Base-by-base conservation (phyloP, 108 stramenopile species). In the Conticribra guillardii region DNA sequence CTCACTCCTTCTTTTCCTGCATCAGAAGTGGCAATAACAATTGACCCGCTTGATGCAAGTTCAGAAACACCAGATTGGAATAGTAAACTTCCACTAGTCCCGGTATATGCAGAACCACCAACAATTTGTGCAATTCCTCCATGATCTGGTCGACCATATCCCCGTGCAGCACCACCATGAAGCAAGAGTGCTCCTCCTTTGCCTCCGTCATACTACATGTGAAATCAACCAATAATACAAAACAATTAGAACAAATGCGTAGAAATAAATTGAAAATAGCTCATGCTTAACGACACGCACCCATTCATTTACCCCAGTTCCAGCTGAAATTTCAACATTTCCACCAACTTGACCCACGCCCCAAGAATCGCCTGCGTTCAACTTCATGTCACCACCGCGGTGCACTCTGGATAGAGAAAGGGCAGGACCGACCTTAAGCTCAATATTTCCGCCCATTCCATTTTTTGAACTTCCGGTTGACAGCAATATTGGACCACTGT, bases 1-100 rank as follows among this genome's bases (percentile, higher is more conserved):
- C 50, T 64, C 23, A 64, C 63, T 1, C 63, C 63, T 4, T 24
- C 63, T 2, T 14, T 14, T 2, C 63, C 63, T 18, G 63, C 63
- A 29, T 64, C 63, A 22, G 74, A 32, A 31, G 74, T 76, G 29
- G 68, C 60, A 56, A 76, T 64, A 7, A 54, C 74, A 65, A 46
- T 21, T 49, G 28, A 14, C 46, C 72, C 72, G 29, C 54, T 57
- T 28, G 72, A 63, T 1, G 63, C 28, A 0, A 31, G 41, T 41
- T 73, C 56, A 64, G 60, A 63, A 37, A 28, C 50, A 7, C 72
- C 72, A 31, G 72, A 73, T 48, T 57, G 48, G 18, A 73, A 0
- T 41, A 64, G 26, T 23, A 73, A n/a, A 33, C 46, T 44, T 24
- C 76, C 76, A 19, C 76, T 60, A 23, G 33, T 34, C 4, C 56